These are phyloP conservation scores for Blastocystis sp. DNA, from an alignment of 352 stramenopile genomes.

Conservation along the genomic window DNA sequence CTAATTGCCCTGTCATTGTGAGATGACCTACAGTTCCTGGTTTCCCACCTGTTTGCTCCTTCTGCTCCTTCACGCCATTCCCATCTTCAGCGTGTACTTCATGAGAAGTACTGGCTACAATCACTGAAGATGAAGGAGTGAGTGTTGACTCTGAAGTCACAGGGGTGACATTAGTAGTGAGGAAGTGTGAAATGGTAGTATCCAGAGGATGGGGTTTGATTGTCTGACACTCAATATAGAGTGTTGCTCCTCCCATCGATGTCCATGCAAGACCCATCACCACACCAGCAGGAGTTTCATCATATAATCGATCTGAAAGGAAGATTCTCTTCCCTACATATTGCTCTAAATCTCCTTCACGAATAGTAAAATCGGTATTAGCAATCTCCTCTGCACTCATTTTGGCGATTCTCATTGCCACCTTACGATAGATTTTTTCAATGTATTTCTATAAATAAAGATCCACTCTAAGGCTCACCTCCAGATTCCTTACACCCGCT, in stretches of 20 bases:
- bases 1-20: conserved; percentile 89
- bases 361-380: conserved; percentile 82
- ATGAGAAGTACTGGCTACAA: background rate
- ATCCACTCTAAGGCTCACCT: background rate
- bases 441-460: conserved; percentile 85
- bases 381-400: conserved; percentile 64
- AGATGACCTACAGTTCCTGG: conserved; percentile 71
- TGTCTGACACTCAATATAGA: conserved; percentile 90
- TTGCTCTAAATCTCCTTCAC: conserved; percentile 88
- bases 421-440: conserved; percentile 95
- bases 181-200: background rate
- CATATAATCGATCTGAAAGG: conserved; percentile 92
- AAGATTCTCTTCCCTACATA: conserved; percentile 97
- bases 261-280: conserved; percentile 98
- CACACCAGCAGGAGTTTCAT: conserved; percentile 86
- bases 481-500: conserved; percentile 90
- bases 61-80: background rate
- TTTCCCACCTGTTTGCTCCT: background rate
- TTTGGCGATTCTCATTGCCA: conserved; percentile 92
- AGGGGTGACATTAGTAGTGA: background rate
- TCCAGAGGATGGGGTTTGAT: conserved; percentile 58
- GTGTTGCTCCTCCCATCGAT: conserved; percentile 90
- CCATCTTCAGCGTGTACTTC: background rate
- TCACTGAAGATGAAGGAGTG: background rate
- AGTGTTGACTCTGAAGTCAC: background rate